Evolutionary conservation across 2,329 filamentous ascomycete species (phyloP), one percentile per base, ranked within the genome.

Genomic region (Diaporthe sp.): DNA sequence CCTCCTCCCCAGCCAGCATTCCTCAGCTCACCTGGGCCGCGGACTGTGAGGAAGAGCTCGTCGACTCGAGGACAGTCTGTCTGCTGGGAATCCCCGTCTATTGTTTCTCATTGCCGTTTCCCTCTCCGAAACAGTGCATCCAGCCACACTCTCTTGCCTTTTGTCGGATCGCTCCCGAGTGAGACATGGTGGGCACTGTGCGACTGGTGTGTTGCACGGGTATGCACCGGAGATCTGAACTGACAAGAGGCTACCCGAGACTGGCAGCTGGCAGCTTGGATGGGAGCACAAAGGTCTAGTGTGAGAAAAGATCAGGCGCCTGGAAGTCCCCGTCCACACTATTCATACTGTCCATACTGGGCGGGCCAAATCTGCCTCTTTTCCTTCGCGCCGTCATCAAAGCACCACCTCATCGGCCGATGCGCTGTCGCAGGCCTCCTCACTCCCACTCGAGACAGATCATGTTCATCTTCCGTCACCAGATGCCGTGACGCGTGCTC

Each of bases 171-270:
- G n/a, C 31, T 62, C 39, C 70, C 70, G 51, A 39, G 46, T 68
- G 57, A 72, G 57, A 51, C 57, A 72, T 42, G 57, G 44, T 59
- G 34, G 44, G 34, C 70, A 72, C 70, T 61, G 70, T 62, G 70
- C 57, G 42, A 61, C 57, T 62, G 58, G 57, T 72, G 42, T 62
- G 70, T 62, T 42, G 57, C 44, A 61, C 70, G 58, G 58, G 70
- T 61, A 62, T 51, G 70, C 65, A 53, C 70, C 70, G 70, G 37
- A 53, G 70, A 62, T 72, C 70, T 72, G 57, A 53, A 72, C 70
- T 72, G 70, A 72, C 57, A 72, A 61, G 70, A 72, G 58, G 37
- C 70, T 72, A 72, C 70, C 70, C 70, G 70, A 72, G 70, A 72
- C 70, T 61, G 65, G 65, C 65, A 68, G 62, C 44, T 51, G 44